Conservation (phyloP, 306 rosid genomes). For the Vigna angularis region DNA sequence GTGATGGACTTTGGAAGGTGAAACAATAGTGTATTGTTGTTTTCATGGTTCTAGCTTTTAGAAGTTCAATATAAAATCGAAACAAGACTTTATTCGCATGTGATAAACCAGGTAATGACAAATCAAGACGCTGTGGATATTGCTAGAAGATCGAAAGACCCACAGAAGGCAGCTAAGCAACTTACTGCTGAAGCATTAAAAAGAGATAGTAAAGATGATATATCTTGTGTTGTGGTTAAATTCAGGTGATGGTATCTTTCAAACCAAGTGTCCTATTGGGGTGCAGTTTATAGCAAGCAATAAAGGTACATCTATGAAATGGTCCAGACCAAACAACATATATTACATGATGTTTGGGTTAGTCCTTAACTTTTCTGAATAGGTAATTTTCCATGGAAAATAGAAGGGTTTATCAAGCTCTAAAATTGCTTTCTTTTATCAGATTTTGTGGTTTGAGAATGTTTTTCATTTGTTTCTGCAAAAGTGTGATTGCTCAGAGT, state of each 20-base stretch:
- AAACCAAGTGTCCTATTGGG: conserved; percentile 36
- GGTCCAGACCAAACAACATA: conserved; percentile 47
- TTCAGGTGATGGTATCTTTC: conserved; percentile 56
- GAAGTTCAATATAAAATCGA: background rate
- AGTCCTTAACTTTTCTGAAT: conserved; percentile 38
- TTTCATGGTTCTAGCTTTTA: conserved; percentile 21
- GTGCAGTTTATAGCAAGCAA: conserved; percentile 54
- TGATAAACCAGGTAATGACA: conserved; percentile 71
- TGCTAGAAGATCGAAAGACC: conserved; percentile 72
- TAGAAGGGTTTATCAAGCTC: conserved; percentile 44
- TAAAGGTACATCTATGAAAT: conserved; percentile 45
- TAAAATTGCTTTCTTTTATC: conserved; percentile 51
- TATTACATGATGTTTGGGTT: conserved; percentile 48
- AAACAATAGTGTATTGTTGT: conserved; percentile 24
- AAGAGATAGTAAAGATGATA: conserved; percentile 91
- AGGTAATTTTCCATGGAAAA: conserved; percentile 37
- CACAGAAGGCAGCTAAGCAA: conserved; percentile 83
- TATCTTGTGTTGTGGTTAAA: conserved; percentile 86
- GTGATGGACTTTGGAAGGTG: conserved; percentile 99
- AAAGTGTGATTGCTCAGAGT: conserved; percentile 51
- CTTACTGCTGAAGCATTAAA: conserved; percentile 78
- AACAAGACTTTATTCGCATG: conserved; percentile 19
- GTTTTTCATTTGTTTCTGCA: conserved; percentile 56
- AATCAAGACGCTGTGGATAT: conserved; percentile 94
- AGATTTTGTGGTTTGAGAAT: conserved; percentile 59